Evolutionary conservation across 73 alveolate species (phyloP), one percentile per base, ranked within the genome.

Genomic region (Stentor coeruleus): DNA sequence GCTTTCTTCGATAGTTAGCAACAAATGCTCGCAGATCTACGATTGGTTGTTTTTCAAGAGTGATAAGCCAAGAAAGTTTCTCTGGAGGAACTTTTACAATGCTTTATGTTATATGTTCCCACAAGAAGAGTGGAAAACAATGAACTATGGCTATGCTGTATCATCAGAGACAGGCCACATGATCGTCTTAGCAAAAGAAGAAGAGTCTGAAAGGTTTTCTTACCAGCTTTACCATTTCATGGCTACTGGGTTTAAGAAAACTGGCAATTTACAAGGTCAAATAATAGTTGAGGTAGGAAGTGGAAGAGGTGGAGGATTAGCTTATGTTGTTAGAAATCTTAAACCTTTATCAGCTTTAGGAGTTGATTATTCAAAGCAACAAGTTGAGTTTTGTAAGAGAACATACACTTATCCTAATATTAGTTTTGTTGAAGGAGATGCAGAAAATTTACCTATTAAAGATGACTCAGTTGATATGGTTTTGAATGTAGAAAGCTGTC

Each of bases 271-370:
- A 66, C 57, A 77, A 58, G 97, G 93, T 1, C 84, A 89, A 60
- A 87, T 83, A 35, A 74, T 94, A 3, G 59, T 94, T 14, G 98
- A 94, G 60, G 89, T 92, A 38, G 97, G 98, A n/a, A 89, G 96
- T 39, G 98, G 98, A 20, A 82, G 98, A 84, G 98, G 98, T 35
- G 98, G 98, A 38, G 97, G 98, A 28, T 85, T 94, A 35, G 37
- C 86, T 66, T 92, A 93, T 90, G 86, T 92, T 77, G 77, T 82
- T 3, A 41, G 84, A 35, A 37, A 82, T 36, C 87, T 91, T 81
- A 59, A 84, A 15, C 96, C 97, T 15, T 75, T 35, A 30, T 35
- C 55, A 3, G 89, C 92, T 30, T 40, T 84, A 37, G 98, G 98
- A 38, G 89, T 94, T 74, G 98, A 94, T 84, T 90, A 76, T 84